Evolutionary conservation across 2,329 filamentous ascomycete genomes (phyloP).

Genomic region (Bimuria novae-zelandiae): DNA sequence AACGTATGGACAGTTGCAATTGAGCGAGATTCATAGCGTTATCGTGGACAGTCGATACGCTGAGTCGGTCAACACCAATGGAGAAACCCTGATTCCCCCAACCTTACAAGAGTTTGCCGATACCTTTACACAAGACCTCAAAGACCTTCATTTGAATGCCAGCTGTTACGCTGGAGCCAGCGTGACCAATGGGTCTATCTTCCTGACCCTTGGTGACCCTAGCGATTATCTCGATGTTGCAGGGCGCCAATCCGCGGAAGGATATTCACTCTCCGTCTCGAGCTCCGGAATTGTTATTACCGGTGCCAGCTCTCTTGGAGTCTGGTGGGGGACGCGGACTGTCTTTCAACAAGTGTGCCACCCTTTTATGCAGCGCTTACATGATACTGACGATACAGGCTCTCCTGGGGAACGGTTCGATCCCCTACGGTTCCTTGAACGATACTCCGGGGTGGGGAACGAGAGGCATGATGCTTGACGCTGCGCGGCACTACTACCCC

Average conservation of each 20-base stretch:
- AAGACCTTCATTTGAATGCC: conserved; percentile 43
- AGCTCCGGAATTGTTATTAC: conserved; percentile 36
- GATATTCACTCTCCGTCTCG: conserved; percentile 48
- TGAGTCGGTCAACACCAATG: conserved; percentile 49
- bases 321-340: conserved; percentile 51
- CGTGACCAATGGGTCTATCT: conserved; percentile 33
- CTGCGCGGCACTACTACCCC: conserved; percentile 45
- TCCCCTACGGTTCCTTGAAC: conserved; percentile 28
- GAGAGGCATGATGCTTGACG: conserved; percentile 47
- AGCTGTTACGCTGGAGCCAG: conserved; percentile 42
- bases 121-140: conserved; percentile 50
- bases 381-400: not conserved
- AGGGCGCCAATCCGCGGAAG: conserved; percentile 51
- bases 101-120: conserved; percentile 50
- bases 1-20: conserved; percentile 7
- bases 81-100: conserved; percentile 58
- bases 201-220: conserved; percentile 46
- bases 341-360: conserved; percentile 40
- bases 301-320: conserved; percentile 46
- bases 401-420: conserved; percentile 28
- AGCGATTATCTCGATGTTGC: conserved; percentile 49
- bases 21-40: conserved; percentile 33
- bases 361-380: not conserved
- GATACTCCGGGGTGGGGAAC: conserved; percentile 48
- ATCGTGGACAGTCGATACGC: conserved; percentile 53